Percentiles rank a stretch among this genome's conserved stretches.
These are phyloP conservation scores for Luzula sylvatica DNA, from an alignment of 176 grass and related monocot genomes.

Conservation along the genomic window DNA sequence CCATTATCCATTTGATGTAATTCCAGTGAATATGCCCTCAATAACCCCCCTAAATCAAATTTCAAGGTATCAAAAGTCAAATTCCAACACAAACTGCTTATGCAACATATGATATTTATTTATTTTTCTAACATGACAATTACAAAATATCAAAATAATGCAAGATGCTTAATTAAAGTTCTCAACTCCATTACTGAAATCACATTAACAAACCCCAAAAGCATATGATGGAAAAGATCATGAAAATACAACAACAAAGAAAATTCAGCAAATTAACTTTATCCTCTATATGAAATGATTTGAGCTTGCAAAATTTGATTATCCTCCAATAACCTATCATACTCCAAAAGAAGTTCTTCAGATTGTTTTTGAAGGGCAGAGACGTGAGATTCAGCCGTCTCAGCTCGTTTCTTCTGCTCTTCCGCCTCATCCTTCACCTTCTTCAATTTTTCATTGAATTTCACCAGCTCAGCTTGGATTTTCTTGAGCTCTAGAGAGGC, in stretches of 20 bases:
- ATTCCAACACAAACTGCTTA: too few relatives aligned
- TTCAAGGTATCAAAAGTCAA: too few relatives aligned
- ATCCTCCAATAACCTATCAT: slow-evolving; percentile 78
- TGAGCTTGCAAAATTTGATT: slow-evolving; percentile 81
- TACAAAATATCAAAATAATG: neutral
- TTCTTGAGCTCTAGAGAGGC: slow-evolving; percentile 36
- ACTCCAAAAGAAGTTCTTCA: slow-evolving; percentile 70
- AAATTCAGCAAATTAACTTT: too few relatives aligned
- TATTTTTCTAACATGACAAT: too few relatives aligned
- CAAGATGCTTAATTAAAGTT: slow-evolving; percentile 3
- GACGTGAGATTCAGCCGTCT: slow-evolving; percentile 51
- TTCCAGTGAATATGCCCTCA: too few relatives aligned
- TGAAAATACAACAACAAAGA: too few relatives aligned
- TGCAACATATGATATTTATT: too few relatives aligned
- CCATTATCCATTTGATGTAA: too few relatives aligned
- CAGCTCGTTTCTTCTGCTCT: slow-evolving; percentile 38
- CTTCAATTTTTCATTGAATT: slow-evolving; percentile 44
- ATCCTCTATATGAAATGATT: slow-evolving; percentile 40
- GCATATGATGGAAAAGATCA: too few relatives aligned
- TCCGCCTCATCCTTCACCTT: slow-evolving; percentile 45
- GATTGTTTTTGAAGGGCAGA: slow-evolving; percentile 70
- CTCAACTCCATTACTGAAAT: too few relatives aligned
- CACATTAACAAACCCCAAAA: too few relatives aligned
- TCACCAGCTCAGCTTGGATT: slow-evolving; percentile 40
- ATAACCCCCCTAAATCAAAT: too few relatives aligned